A percentile compares a stretch with the other conserved stretches of the same genome.
Evolutionary conservation across 169 alveolate species (phyloP).

Genomic region (Theileria annulata): DNA sequence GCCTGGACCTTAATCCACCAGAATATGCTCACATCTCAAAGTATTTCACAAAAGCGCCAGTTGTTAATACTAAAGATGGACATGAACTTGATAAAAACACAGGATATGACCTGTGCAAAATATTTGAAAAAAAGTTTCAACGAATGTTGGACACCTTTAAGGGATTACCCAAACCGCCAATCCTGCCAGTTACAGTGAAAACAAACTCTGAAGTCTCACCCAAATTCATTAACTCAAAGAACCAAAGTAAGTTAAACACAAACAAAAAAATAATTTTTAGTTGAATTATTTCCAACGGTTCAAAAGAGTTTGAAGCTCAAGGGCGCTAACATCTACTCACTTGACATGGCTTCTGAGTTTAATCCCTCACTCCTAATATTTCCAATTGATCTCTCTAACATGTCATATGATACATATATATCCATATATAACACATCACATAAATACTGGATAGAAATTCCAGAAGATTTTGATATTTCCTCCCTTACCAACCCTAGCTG

Average conservation of each 20-base stretch:
- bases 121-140: slow-evolving; percentile 46
- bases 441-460: slow-evolving; percentile 38
- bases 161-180: slow-evolving; percentile 4
- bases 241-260: slow-evolving; percentile 3
- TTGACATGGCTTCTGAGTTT: slow-evolving; percentile 62
- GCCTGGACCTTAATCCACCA: slow-evolving; percentile 65
- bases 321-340: slow-evolving; percentile 22
- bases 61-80: slow-evolving; percentile 72
- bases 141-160: not conserved
- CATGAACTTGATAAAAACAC: slow-evolving; percentile 57
- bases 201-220: slow-evolving; percentile 1
- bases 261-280: not conserved
- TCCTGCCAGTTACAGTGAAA: not conserved
- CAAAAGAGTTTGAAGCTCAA: slow-evolving; percentile 13
- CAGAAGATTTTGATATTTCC: slow-evolving; percentile 28
- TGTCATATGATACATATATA: slow-evolving; percentile 75
- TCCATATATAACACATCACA: slow-evolving; percentile 65
- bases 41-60: slow-evolving; percentile 59
- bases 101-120: slow-evolving; percentile 39
- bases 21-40: slow-evolving; percentile 65
- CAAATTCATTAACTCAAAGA: not conserved
- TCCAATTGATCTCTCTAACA: slow-evolving; percentile 76
- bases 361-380: slow-evolving; percentile 75
- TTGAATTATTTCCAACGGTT: not conserved
- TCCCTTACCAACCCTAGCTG: not conserved